Evolutionary conservation across 345 rosid species (phyloP), one percentile per base, ranked within the genome.

Genomic region (Erucastrum elatum): DNA sequence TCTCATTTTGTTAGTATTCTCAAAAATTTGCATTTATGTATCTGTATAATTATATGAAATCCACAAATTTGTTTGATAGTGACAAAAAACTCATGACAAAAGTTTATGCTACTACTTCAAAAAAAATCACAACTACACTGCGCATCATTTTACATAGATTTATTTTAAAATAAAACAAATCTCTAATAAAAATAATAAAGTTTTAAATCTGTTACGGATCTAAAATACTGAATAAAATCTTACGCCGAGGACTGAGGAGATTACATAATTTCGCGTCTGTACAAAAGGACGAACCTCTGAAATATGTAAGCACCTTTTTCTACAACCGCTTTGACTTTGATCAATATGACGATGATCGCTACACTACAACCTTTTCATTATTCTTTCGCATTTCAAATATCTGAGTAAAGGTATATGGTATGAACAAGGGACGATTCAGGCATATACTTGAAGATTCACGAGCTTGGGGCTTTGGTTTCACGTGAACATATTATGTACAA

Each of bases 351-450:
- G 7, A 61, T 12, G 37, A 61, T 61, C 35, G 65, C 37, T 29
- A 29, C 26, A 75, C 59, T 53, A 58, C 56, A 64, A 66, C 7
- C 65, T 37, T 15, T 15, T 29, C 49, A 29, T 58, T 2, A 63
- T 1, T 8, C 1, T 21, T 31, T 68, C 63, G 9, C 53, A 60
- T 29, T 33, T 61, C 15, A 21, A 49, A 35, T 8, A 60, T 27
- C 16, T 11, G 46, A 75, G 44, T 15, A 39, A 39, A 37, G 41
- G 16, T 44, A 8, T 68, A 70, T 56, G 66, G 68, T 78, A 72
- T 66, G 79, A 80, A 80, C 66, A 69, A 74, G 70, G 46, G 77
- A 60, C 44, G 70, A 67, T 61, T 68, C 58, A 46, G 31, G 64
- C 60, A 63, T 63, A 62, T 33, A 11, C 33, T 10, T 25, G 75